These are phyloP conservation scores for Podospora anserina DNA, from an alignment of 495 filamentous ascomycete species.

Conservation along the genomic window DNA sequence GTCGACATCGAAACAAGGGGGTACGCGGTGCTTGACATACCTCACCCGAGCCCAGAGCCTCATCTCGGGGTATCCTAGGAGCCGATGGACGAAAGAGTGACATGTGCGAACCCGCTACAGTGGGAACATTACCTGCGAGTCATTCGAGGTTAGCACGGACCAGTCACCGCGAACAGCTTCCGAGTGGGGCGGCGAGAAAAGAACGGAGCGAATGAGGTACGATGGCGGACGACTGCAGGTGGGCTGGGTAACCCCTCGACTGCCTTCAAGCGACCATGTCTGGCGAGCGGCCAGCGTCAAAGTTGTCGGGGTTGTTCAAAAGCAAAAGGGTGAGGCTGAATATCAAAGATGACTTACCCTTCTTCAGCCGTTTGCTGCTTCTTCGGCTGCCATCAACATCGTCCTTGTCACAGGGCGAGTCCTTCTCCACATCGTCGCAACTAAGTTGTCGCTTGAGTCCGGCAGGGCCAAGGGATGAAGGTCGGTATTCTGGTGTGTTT, in stretches of 20 bases:
- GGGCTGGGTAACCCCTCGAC: not conserved
- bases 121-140: conserved; percentile 72
- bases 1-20: not conserved
- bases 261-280: not conserved
- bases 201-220: not conserved
- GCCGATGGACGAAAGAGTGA: conserved; percentile 80
- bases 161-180: conserved; percentile 19
- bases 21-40: conserved; percentile 43
- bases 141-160: conserved; percentile 37
- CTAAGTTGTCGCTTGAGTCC: conserved; percentile 80
- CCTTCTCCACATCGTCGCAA: conserved; percentile 63
- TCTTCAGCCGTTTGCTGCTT: conserved; percentile 82
- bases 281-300: not conserved
- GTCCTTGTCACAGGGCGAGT: conserved; percentile 58
- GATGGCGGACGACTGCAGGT: not conserved
- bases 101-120: conserved; percentile 95
- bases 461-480: conserved; percentile 49
- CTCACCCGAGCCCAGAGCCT: conserved; percentile 68
- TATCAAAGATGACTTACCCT: conserved; percentile 57
- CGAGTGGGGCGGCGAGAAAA: conserved; percentile 5
- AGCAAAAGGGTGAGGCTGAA: not conserved
- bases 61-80: conserved; percentile 66
- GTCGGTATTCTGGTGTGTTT: conserved; percentile 58
- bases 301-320: not conserved
- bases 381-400: conserved; percentile 76